phyloP scores from a whole-genome alignment of 805 yeast genomes.

The Grigorovia yakushimaensis region DNA sequence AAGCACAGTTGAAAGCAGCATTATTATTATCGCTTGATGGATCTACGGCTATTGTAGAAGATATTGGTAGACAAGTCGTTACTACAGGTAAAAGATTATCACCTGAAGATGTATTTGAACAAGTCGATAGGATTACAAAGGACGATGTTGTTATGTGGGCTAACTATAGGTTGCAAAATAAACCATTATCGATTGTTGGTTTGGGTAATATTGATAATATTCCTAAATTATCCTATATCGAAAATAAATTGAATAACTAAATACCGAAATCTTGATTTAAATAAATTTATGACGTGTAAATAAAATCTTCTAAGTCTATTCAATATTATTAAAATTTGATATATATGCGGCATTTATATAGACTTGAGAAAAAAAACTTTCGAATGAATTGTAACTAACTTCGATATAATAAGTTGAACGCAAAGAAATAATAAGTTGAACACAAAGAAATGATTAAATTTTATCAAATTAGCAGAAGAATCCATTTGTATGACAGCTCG shows the following conservation, averaged over 20 bases:
- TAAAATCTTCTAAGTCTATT: not conserved
- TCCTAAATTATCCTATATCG: conserved; percentile 57
- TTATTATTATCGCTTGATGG: conserved; percentile 84
- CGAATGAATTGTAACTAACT: too few species aligned
- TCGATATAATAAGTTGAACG: too few species aligned
- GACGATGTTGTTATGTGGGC: conserved; percentile 85
- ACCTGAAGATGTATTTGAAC: conserved; percentile 40
- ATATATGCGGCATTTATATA: not conserved
- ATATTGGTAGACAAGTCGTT: conserved; percentile 92
- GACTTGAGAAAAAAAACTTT: too few species aligned
- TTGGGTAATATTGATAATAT: conserved; percentile 69
- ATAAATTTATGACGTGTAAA: not conserved
- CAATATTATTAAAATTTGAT: too few species aligned
- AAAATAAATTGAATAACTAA: conserved; percentile 24
- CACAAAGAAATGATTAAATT: too few species aligned
- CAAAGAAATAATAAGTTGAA: too few species aligned
- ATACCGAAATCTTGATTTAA: too few species aligned
- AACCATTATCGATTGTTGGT: conserved; percentile 86
- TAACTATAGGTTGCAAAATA: conserved; percentile 62
- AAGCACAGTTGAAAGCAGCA: conserved; percentile 90
- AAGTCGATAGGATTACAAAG: conserved; percentile 68
- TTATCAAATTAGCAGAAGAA: too few species aligned
- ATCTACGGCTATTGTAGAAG: conserved; percentile 93
- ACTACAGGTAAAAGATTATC: conserved; percentile 67
- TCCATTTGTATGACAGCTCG: too few species aligned